Percentiles rank a stretch among this genome's conserved stretches.
Evolutionary conservation across 2,329 filamentous ascomycete genomes (phyloP).

Genomic region (Metarhizium guizhouense): DNA sequence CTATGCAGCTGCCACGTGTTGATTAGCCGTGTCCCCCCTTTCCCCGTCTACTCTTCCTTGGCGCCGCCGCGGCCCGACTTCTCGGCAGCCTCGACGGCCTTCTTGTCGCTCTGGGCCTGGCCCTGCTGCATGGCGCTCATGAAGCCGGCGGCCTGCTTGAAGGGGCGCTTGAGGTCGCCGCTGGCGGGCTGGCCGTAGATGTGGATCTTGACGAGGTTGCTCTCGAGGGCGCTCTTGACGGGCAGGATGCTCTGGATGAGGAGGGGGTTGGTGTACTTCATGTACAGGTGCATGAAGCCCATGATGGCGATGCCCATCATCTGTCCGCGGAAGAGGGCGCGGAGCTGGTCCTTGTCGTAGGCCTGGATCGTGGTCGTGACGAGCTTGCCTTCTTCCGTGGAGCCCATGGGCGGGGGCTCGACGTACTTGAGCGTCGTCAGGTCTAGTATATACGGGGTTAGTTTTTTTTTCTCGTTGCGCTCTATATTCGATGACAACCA

Average conservation of each 20-base stretch:
- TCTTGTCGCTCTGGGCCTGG: slow-evolving; percentile 84
- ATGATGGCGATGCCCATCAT: slow-evolving; percentile 98
- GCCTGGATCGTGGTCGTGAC: slow-evolving; percentile 94
- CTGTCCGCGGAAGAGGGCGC: slow-evolving; percentile 78
- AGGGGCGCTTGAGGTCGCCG: slow-evolving; percentile 90
- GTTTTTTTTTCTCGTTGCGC: neutral
- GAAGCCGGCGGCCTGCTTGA: slow-evolving; percentile 78
- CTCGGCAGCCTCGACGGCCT: slow-evolving; percentile 72
- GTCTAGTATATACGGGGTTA: slow-evolving; percentile 46
- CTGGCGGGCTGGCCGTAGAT: slow-evolving; percentile 76
- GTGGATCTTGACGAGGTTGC: slow-evolving; percentile 95
- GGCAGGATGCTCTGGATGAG: slow-evolving; percentile 98
- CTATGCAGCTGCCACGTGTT: neutral
- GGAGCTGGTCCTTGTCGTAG: slow-evolving; percentile 84
- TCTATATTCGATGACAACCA: too few relatives aligned
- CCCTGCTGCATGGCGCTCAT: slow-evolving; percentile 69
- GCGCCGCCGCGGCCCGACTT: slow-evolving; percentile 62
- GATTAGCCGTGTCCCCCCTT: too few relatives aligned
- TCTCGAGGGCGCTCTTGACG: slow-evolving; percentile 89
- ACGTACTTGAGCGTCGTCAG: slow-evolving; percentile 98
- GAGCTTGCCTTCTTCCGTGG: slow-evolving; percentile 87
- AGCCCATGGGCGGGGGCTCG: slow-evolving; percentile 89
- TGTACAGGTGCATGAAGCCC: slow-evolving; percentile 96
- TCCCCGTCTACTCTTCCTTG: slow-evolving; percentile 56
- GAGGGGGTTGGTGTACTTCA: slow-evolving; percentile 99